Evolutionary conservation across 208 protist genomes (phyloP).

Genomic region (Polymyxa betae): DNA sequence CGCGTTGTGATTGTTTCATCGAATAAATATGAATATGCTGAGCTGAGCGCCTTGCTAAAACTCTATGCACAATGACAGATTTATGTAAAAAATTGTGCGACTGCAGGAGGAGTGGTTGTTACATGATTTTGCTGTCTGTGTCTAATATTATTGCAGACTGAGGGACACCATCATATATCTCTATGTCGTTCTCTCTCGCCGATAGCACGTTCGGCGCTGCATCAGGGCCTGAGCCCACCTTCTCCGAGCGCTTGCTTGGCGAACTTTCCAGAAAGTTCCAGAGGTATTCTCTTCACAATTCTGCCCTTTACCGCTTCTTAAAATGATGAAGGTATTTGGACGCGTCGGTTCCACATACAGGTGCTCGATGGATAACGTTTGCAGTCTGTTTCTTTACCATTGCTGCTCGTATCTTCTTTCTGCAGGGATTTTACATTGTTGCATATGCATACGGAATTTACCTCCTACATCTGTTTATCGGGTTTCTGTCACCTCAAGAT

Average conservation of each 20-base stretch:
- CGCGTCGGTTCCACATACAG: not conserved
- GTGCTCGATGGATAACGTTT: not conserved
- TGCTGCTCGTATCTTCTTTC: not conserved
- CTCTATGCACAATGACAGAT: no score
- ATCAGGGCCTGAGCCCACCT: not conserved
- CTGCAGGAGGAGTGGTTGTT: no score
- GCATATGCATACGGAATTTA: slow-evolving; percentile 30
- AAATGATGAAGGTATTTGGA: not conserved
- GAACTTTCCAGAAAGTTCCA: not conserved
- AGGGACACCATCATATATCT: no score
- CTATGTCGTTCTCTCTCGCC: no score
- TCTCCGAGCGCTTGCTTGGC: not conserved
- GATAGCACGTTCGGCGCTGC: no score
- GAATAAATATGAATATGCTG: no score
- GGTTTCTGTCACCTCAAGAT: slow-evolving; percentile 46
- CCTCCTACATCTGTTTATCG: slow-evolving; percentile 52
- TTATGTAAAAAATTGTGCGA: no score
- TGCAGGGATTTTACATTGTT: slow-evolving; percentile 14
- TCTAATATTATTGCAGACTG: no score
- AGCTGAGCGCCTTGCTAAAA: no score
- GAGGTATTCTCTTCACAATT: not conserved
- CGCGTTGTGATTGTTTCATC: not conserved
- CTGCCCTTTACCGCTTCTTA: not conserved
- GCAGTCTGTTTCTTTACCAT: not conserved
- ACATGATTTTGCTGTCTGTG: no score